Conservation (phyloP, 331 rosid species). For the Ulmus americana region DNA sequence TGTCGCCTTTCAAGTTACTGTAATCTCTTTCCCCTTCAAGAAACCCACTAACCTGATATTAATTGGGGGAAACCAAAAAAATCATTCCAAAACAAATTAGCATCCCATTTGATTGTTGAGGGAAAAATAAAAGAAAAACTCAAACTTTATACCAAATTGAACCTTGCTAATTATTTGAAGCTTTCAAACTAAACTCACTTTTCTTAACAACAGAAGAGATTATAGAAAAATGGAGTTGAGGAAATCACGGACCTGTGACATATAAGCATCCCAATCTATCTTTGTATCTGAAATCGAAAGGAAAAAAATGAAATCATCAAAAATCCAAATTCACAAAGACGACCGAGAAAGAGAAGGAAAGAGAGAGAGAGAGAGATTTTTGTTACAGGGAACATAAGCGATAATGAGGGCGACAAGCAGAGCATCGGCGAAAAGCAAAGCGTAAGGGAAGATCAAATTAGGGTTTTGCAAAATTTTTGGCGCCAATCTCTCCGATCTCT, state of each 20-base stretch:
- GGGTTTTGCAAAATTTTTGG: constrained; percentile 22
- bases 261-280: constrained; percentile 98
- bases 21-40: constrained; percentile 82
- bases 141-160: background rate
- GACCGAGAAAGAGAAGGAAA: background rate
- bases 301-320: constrained; percentile 1
- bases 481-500: background rate
- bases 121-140: background rate
- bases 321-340: background rate
- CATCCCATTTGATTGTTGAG: background rate
- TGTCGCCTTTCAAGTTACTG: constrained; percentile 73
- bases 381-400: constrained; percentile 70
- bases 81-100: background rate
- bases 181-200: background rate
- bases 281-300: constrained; percentile 65
- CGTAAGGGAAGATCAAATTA: constrained; percentile 35
- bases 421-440: constrained; percentile 55
- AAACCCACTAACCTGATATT: constrained; percentile 57
- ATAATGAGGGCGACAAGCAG: constrained; percentile 54
- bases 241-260: constrained; percentile 61
- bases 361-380: background rate
- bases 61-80: background rate
- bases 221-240: background rate
- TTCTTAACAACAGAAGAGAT: background rate
- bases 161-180: background rate